A percentile compares a stretch with the other conserved stretches of the same genome.
Evolutionary conservation across 179 eudicot genomes (phyloP).

Genomic region (Corrigiola litoralis): DNA sequence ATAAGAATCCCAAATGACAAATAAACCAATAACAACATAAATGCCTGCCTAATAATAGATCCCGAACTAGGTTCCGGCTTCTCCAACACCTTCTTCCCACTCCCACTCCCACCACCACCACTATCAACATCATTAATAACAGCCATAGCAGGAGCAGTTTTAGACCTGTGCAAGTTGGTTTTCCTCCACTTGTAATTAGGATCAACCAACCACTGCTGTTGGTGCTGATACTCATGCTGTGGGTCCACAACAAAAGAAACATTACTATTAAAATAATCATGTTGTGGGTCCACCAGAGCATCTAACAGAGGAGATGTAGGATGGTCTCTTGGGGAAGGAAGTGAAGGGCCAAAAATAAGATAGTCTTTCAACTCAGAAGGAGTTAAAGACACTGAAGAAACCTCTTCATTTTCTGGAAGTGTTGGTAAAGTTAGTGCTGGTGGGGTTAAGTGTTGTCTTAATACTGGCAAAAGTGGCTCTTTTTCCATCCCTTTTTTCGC

Average conservation of each 20-base stretch:
- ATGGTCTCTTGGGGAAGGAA: constrained; percentile 17
- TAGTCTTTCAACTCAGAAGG: constrained; percentile 74
- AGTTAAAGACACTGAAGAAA: constrained; percentile 41
- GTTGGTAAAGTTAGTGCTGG: constrained; percentile 36
- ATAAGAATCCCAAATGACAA: constrained; percentile 66
- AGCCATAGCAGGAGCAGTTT: constrained; percentile 94
- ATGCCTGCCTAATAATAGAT: constrained; percentile 64
- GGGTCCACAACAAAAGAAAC: background rate
- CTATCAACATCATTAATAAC: constrained; percentile 51
- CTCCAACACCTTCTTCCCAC: constrained; percentile 15
- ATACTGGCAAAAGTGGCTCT: constrained; percentile 62
- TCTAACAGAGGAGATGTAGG: constrained; percentile 31
- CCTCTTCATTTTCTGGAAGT: constrained; percentile 66
- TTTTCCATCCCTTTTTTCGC: no score
- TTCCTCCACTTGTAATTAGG: constrained; percentile 42
- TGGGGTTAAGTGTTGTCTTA: constrained; percentile 30
- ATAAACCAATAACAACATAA: constrained; percentile 58
- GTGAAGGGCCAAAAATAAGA: constrained; percentile 66
- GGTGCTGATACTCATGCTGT: constrained; percentile 5
- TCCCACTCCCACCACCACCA: no score
- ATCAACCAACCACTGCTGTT: constrained; percentile 49
- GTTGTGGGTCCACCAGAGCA: constrained; percentile 26
- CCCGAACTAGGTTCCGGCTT: constrained; percentile 39
- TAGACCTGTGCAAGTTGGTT: constrained; percentile 65
- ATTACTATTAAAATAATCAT: background rate